Evolutionary conservation across 495 filamentous ascomycete genomes (phyloP).

Genomic region (Apiosordaria backusii): DNA sequence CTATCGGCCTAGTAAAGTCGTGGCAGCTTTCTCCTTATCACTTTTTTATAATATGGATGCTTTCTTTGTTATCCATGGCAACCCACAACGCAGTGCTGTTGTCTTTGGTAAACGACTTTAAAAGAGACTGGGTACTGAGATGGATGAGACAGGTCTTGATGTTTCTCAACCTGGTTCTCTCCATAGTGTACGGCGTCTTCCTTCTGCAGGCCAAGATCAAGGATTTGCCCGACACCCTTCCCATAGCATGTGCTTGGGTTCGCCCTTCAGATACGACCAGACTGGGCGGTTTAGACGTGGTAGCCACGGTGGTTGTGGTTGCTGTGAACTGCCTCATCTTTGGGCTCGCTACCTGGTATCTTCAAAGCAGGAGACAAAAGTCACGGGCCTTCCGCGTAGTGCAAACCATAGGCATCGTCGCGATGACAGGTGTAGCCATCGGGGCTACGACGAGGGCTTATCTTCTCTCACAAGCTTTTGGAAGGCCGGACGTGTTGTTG

Average conservation of each 20-base stretch:
- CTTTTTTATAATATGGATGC: conserved; percentile 62
- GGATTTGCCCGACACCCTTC: conserved; percentile 46
- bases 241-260: conserved; percentile 53
- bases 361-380: conserved; percentile 44
- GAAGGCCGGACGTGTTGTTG: conserved; percentile 38
- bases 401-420: conserved; percentile 44
- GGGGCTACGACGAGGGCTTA: conserved; percentile 49
- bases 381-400: conserved; percentile 41
- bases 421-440: conserved; percentile 49
- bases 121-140: conserved; percentile 57
- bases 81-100: conserved; percentile 56
- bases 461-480: conserved; percentile 52
- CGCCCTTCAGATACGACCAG: conserved; percentile 12
- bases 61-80: conserved; percentile 54
- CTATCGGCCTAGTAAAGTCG: conserved; percentile 50
- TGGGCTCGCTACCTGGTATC: conserved; percentile 51
- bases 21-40: conserved; percentile 54
- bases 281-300: conserved; percentile 42
- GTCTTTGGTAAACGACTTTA: conserved; percentile 56
- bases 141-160: conserved; percentile 59
- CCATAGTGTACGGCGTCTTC: conserved; percentile 47
- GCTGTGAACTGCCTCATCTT: conserved; percentile 50
- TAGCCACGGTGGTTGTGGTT: conserved; percentile 52
- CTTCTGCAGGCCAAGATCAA: conserved; percentile 45
- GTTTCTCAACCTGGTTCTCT: conserved; percentile 54